Percentiles rank a stretch among this genome's conserved stretches.
phyloP scores from a whole-genome alignment of 2,329 filamentous ascomycete species.

The Pyrenochaeta sp. region DNA sequence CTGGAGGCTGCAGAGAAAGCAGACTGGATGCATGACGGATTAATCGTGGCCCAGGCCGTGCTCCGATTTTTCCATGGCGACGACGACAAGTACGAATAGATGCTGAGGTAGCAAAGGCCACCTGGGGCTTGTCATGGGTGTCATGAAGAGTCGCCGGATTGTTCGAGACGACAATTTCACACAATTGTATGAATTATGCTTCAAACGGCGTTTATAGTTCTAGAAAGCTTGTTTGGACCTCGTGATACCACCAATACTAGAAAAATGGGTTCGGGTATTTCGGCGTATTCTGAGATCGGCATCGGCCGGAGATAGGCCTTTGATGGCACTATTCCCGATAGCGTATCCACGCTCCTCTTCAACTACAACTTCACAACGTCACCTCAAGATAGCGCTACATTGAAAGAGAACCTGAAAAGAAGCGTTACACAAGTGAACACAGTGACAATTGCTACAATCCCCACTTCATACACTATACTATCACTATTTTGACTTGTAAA shows the following conservation, averaged over 20 bases:
- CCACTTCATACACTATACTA: neutral
- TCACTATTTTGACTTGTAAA: neutral
- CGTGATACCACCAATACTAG: neutral
- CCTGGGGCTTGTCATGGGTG: no score
- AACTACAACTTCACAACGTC: neutral
- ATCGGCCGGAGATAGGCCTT: neutral
- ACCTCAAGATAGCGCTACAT: neutral
- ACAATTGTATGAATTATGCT: no score
- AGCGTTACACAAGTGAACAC: neutral
- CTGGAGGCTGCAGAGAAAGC: constrained; percentile 45
- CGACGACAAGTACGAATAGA: constrained; percentile 31
- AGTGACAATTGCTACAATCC: neutral
- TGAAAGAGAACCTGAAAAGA: neutral
- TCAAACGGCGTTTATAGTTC: no score
- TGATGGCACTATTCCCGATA: neutral
- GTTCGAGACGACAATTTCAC: no score
- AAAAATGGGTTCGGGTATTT: neutral
- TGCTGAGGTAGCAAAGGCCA: neutral
- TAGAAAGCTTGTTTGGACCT: neutral
- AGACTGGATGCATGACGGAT: constrained; percentile 44
- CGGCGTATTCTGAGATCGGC: neutral
- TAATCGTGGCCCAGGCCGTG: constrained; percentile 39
- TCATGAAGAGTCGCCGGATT: no score
- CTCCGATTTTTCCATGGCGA: constrained; percentile 45
- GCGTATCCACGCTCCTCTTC: neutral